Evolutionary conservation across 2,329 filamentous ascomycete genomes (phyloP), one percentile per base, ranked within the genome.

Genomic region (Rugonectria rugulosa): DNA sequence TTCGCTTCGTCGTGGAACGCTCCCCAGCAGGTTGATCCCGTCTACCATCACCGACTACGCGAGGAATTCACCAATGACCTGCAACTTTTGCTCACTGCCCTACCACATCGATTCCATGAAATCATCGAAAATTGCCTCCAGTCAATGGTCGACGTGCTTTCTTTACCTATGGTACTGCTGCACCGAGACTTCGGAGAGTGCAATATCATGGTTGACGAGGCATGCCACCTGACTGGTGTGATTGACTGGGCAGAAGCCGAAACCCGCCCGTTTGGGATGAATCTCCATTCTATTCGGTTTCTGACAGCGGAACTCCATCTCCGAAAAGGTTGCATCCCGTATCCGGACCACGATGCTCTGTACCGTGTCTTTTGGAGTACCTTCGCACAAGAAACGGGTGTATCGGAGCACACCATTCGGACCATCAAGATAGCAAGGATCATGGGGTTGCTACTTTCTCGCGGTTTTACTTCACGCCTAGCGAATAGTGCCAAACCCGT

Each of bases 191-290:
- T 79, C 59, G 14, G 37, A 15, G 29, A 32, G 29, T 72, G 62
- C 64, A 79, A 79, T 53, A 72, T 78, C 34, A 68, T 78, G 9
- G 75, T 79, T 5, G 67, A 77, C 34, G 64, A 73, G 23, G 45
- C 72, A 26, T 76, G 68, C 62, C 70, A 73, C 60, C 55, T 79
- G 4, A 64, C 65, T 26, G 75, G 75, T 2, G 73, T 78, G 7
- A 66, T 79, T 50, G 74, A 77, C 65, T 79, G 10, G 72, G 71
- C 75, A 1, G 73, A 78, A 60, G 71, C 75, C 3, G 66, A 71
- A 42, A 68, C 77, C 21, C 47, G 67, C n/a, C 73, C 75, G 7
- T 79, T 79, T 57, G 75, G 75, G 4, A 26, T 70, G 0, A 77
- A 77, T 43, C 63, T 78, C 2, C 60, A 75, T 51, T 72, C 70